Percentiles rank a stretch among this genome's conserved stretches.
Conservation (phyloP, 345 rosid genomes). For the Cardamine occulta region DNA sequence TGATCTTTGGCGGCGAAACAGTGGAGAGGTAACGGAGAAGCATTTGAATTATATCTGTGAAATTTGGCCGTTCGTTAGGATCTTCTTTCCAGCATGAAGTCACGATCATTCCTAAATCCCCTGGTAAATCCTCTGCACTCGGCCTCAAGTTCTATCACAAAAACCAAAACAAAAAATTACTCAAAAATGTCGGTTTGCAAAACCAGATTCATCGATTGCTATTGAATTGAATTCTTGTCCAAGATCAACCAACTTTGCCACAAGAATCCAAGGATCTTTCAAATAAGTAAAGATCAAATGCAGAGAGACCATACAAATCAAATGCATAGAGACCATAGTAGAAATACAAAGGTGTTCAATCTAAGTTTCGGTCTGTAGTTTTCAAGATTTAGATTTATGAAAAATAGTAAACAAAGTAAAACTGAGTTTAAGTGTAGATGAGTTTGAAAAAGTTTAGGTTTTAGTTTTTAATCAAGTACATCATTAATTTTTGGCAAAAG, state of each 20-base stretch:
- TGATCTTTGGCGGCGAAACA: conserved; percentile 58
- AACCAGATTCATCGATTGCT: background rate
- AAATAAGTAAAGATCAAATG: conserved; percentile 2
- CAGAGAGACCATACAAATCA: background rate
- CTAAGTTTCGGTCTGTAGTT: background rate
- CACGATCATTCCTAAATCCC: conserved; percentile 72
- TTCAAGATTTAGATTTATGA: background rate
- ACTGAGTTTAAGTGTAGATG: background rate
- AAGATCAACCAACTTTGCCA: background rate
- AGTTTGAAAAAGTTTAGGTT: background rate
- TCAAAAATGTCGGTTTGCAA: background rate
- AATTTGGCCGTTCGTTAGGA: conserved; percentile 84
- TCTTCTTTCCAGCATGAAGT: conserved; percentile 99
- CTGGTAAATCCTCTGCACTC: conserved; percentile 77
- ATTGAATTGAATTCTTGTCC: background rate
- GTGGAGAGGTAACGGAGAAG: conserved; percentile 70
- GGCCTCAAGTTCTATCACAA: conserved; percentile 79
- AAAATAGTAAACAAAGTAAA: background rate
- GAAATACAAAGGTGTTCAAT: background rate
- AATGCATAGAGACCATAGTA: background rate
- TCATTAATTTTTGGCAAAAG: background rate
- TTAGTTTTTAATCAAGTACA: background rate
- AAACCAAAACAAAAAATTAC: background rate
- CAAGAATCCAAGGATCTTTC: background rate
- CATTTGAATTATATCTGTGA: conserved; percentile 84